Evolutionary conservation across 139 green algal species (phyloP).

Genomic region (Auxenochlorella pyrenoidosa): DNA sequence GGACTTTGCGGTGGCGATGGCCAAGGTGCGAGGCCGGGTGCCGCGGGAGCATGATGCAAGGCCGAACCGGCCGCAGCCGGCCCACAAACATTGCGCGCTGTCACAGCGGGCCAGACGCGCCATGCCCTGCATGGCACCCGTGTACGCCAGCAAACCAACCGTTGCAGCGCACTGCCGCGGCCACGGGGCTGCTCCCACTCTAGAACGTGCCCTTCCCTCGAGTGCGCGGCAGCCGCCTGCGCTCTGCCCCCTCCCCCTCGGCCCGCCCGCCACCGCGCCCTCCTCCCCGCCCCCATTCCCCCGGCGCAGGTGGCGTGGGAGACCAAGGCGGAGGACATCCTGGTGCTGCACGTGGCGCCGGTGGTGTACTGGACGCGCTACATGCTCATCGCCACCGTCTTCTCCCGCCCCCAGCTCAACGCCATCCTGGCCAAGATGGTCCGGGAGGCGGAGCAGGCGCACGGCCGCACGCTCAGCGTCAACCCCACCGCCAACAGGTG

Average conservation of each 20-base stretch:
- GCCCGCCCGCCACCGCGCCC: neutral
- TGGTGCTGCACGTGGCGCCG: conserved; percentile 72
- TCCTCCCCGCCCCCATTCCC: neutral
- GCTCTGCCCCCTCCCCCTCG: too few relatives aligned
- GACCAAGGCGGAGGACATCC: conserved; percentile 66
- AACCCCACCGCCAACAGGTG: neutral
- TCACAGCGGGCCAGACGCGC: too few relatives aligned
- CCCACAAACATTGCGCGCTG: too few relatives aligned
- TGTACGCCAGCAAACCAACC: neutral
- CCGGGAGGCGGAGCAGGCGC: conserved; percentile 52
- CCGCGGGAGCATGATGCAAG: neutral
- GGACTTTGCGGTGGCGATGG: conserved; percentile 23
- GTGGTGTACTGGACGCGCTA: conserved; percentile 73
- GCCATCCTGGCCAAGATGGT: conserved; percentile 72
- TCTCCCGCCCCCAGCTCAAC: conserved; percentile 72
- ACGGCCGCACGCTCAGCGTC: conserved; percentile 18
- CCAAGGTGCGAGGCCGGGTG: neutral
- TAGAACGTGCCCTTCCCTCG: neutral
- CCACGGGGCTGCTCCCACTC: too few relatives aligned
- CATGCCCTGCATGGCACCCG: neutral
- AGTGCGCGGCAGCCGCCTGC: too few relatives aligned
- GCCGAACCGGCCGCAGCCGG: too few relatives aligned
- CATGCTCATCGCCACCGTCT: conserved; percentile 66
- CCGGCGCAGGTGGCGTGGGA: conserved; percentile 31
- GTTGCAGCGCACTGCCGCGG: neutral